Percentiles rank a stretch among this genome's conserved stretches.
phyloP scores from a whole-genome alignment of 305 asterid species.

The Andrographis paniculata region DNA sequence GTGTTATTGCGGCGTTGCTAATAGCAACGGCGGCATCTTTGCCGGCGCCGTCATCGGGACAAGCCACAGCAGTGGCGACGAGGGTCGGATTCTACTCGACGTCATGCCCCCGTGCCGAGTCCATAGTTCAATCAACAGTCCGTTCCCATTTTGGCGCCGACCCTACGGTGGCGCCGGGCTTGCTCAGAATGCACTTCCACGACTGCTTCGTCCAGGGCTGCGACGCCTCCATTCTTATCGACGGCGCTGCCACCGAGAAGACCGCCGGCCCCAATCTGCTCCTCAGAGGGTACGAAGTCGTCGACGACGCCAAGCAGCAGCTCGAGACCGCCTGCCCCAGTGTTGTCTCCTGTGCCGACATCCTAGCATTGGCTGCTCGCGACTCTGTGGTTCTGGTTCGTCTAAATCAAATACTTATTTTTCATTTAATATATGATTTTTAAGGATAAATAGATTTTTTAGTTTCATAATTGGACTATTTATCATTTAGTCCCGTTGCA shows the following conservation, averaged over 20 bases:
- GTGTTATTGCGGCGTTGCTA: neutral
- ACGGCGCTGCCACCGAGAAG: conserved; percentile 41
- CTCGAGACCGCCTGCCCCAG: conserved; percentile 49
- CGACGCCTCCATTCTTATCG: conserved; percentile 52
- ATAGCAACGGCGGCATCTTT: neutral
- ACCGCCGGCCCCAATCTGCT: conserved; percentile 41
- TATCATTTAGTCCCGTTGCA: too few species aligned
- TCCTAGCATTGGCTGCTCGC: conserved; percentile 70
- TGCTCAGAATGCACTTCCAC: conserved; percentile 67
- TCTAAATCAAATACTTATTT: too few species aligned
- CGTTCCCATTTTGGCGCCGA: conserved; percentile 27
- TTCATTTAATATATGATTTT: neutral
- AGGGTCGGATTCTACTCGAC: conserved; percentile 45
- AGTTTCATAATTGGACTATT: too few species aligned
- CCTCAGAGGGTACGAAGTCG: conserved; percentile 50
- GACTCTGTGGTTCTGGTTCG: conserved; percentile 48
- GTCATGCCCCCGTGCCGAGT: conserved; percentile 42
- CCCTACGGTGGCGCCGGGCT: conserved; percentile 39
- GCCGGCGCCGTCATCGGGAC: neutral
- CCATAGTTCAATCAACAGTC: conserved; percentile 38
- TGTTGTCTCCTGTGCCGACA: conserved; percentile 75
- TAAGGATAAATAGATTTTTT: too few species aligned
- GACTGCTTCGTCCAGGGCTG: conserved; percentile 74
- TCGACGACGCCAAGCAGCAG: conserved; percentile 55
- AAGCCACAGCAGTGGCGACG: conserved; percentile 5